phyloP scores from a whole-genome alignment of 495 filamentous ascomycete genomes.

The Parmelia sp. region DNA sequence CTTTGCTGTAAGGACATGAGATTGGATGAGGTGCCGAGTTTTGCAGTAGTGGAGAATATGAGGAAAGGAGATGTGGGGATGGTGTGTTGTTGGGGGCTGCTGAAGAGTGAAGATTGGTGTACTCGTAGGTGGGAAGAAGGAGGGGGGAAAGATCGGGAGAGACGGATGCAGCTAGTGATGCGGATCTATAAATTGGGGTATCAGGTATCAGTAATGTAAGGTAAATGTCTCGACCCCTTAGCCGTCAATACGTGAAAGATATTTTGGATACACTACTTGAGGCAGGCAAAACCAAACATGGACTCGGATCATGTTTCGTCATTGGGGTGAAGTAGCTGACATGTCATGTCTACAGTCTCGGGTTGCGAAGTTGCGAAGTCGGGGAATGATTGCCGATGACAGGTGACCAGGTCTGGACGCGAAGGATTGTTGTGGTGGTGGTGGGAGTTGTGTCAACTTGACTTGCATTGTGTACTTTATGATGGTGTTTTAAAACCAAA shows the following conservation, averaged over 20 bases:
- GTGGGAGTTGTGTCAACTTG: too few relatives aligned
- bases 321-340: too few relatives aligned
- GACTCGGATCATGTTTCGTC: too few relatives aligned
- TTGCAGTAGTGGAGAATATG: constrained; percentile 32
- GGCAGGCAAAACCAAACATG: too few relatives aligned
- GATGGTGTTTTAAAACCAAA: too few relatives aligned
- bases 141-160: background rate
- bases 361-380: too few relatives aligned
- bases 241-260: background rate
- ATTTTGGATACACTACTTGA: background rate
- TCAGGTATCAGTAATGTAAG: background rate
- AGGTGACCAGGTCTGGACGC: too few relatives aligned
- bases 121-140: too few relatives aligned
- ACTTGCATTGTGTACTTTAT: too few relatives aligned
- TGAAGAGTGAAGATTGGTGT: constrained; percentile 2
- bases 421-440: too few relatives aligned
- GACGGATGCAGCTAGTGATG: background rate
- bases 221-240: background rate
- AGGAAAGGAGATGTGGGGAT: constrained; percentile 34
- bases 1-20: background rate
- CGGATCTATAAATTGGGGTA: background rate
- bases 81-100: background rate
- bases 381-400: too few relatives aligned
- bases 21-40: constrained; percentile 21
- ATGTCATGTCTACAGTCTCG: too few relatives aligned